Percentiles rank a stretch among this genome's conserved stretches.
phyloP scores from a whole-genome alignment of 2,329 filamentous ascomycete genomes.

The Aurifilum marmelostoma region DNA sequence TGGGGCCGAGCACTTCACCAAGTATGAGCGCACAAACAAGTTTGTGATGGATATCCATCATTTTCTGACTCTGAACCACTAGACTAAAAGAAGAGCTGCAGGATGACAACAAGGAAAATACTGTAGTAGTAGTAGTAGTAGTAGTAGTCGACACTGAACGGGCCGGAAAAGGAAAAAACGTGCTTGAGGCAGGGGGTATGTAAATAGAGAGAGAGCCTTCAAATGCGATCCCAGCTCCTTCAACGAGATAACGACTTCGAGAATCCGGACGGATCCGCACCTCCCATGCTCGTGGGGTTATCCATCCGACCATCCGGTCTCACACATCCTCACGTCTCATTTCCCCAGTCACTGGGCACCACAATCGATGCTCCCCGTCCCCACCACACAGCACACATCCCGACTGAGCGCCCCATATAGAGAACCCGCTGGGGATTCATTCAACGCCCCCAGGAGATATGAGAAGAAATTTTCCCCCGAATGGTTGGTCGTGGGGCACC shows the following conservation, averaged over 20 bases:
- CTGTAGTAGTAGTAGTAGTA: slow-evolving; percentile 27
- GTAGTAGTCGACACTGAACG: slow-evolving; percentile 28
- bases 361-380: slow-evolving; percentile 24
- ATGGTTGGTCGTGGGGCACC: slow-evolving; percentile 30
- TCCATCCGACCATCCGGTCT: slow-evolving; percentile 14
- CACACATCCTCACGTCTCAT: slow-evolving; percentile 22
- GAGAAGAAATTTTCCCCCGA: slow-evolving; percentile 29
- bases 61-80: slow-evolving; percentile 30
- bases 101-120: slow-evolving; percentile 29
- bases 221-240: slow-evolving; percentile 30
- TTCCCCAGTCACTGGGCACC: slow-evolving; percentile 25
- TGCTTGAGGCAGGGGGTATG: slow-evolving; percentile 31
- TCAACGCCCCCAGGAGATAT: slow-evolving; percentile 24
- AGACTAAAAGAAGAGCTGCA: slow-evolving; percentile 30
- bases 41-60: slow-evolving; percentile 28
- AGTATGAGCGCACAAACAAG: neutral
- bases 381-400: slow-evolving; percentile 22
- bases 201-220: slow-evolving; percentile 30
- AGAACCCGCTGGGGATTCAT: slow-evolving; percentile 23
- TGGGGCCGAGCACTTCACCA: neutral
- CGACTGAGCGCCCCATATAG: slow-evolving; percentile 20
- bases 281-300: slow-evolving; percentile 24
- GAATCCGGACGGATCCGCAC: slow-evolving; percentile 27
- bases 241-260: slow-evolving; percentile 26
- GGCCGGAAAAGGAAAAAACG: slow-evolving; percentile 29